Evolutionary conservation across 208 protist species (phyloP), one percentile per base, ranked within the genome.

Genomic region (Tritrichomonas musculus): DNA sequence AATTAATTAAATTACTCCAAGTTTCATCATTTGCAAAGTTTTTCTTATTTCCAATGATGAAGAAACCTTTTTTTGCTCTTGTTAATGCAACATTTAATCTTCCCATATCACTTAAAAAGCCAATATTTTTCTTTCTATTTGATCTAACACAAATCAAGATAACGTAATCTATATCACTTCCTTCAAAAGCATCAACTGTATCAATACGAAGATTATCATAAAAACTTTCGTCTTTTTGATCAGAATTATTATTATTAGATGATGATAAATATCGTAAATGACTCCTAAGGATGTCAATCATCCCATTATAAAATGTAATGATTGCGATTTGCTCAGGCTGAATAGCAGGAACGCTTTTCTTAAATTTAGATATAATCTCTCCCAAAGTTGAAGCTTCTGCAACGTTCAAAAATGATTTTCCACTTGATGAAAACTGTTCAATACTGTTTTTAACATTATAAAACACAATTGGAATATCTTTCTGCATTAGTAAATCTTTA

Each of bases 111-210:
- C 0, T 27, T 33, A 92, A 33, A 44, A 92, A 92, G 9, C 88
- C 88, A 72, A 92, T 92, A 30, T 64, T 39, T 27, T 50, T 22
- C 0, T 41, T 14, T 30, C 25, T 8, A 49, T 92, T 92, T 11
- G 55, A 66, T 41, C 88, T 11, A 0, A 92, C 88, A 0, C 30
- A 22, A 9, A 30, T 66, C 8, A 92, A 50, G 20, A 92, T 92
- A 25, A 92, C 39, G 41, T 57, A 72, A 73, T 92, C 55, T 36
- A 41, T 92, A 30, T 92, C 88, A 20, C 27, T 2, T 3, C 88
- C 88, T 72, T 92, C 41, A 64, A 92, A 92, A 50, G 36, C 50
- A 66, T 92, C 88, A 72, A 92, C 88, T 33, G 88, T 72, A 30
- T 17, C 14, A 33, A 92, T 69, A 20, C 55, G 33, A 44, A 92